These are phyloP conservation scores for Solanum appendiculatum DNA, from an alignment of 257 asterid species.

Conservation along the genomic window DNA sequence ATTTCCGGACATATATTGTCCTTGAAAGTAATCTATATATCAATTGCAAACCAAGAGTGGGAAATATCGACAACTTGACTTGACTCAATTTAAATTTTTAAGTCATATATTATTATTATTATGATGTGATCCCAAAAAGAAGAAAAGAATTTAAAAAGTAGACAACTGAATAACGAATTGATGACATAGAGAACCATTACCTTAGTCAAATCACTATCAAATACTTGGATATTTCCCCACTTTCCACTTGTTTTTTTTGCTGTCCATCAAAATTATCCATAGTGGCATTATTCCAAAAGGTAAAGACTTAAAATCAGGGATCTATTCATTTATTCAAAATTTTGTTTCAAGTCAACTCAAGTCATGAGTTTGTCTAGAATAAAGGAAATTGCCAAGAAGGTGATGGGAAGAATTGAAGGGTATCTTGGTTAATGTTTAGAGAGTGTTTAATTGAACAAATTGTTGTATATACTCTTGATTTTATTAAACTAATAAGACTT, in stretches of 20 bases:
- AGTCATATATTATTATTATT: not conserved
- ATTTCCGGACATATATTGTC: constrained; percentile 7
- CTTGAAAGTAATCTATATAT: not conserved
- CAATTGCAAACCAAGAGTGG: not conserved
- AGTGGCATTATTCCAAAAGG: not conserved
- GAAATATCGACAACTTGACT: not conserved
- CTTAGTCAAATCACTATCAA: constrained; percentile 1
- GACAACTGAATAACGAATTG: constrained; percentile 8
- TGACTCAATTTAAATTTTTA: not conserved
- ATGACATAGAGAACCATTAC: not conserved
- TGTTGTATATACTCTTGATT: not conserved
- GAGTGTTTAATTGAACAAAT: not conserved
- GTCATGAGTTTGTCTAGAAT: not conserved
- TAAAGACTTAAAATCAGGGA: not conserved
- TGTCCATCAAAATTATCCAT: constrained; percentile 1
- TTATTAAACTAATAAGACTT: not conserved
- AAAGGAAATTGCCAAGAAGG: not conserved
- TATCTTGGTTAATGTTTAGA: not conserved
- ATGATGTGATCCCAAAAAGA: not conserved
- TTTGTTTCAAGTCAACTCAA: not conserved
- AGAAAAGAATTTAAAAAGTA: not conserved
- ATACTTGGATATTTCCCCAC: not conserved
- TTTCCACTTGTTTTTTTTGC: not conserved
- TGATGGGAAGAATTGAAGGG: not conserved
- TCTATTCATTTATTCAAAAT: not conserved